These are phyloP conservation scores for Hyaloperonospora brassicae DNA, from an alignment of 352 stramenopile species.

Conservation along the genomic window DNA sequence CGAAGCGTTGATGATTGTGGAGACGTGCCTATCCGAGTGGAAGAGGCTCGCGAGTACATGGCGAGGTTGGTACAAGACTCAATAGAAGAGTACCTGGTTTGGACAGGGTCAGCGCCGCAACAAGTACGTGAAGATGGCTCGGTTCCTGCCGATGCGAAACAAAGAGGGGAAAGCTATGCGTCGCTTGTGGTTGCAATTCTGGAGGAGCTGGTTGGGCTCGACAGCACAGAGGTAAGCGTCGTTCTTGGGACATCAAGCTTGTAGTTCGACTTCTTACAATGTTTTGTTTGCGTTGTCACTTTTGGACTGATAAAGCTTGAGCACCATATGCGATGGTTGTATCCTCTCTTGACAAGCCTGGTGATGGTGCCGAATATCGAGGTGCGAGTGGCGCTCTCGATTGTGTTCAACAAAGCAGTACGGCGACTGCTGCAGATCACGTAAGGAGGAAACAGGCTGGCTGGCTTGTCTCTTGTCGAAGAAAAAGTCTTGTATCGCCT, in stretches of 20 bases:
- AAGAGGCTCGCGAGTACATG: slow-evolving; percentile 64
- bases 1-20: not conserved
- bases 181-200: slow-evolving; percentile 48
- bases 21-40: slow-evolving; percentile 22
- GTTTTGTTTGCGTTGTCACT: not conserved
- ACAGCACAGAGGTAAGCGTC: slow-evolving; percentile 41
- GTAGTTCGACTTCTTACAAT: not conserved
- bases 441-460: no score
- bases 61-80: slow-evolving; percentile 52
- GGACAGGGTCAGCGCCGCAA: slow-evolving; percentile 29
- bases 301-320: slow-evolving; percentile 33
- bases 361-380: slow-evolving; percentile 57
- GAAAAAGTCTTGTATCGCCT: no score
- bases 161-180: slow-evolving; percentile 49
- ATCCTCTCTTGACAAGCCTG: slow-evolving; percentile 65
- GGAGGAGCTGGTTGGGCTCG: slow-evolving; percentile 39
- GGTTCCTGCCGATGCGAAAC: slow-evolving; percentile 34
- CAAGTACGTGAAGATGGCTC: slow-evolving; percentile 13
- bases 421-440: slow-evolving; percentile 38
- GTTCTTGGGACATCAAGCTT: slow-evolving; percentile 1
- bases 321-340: slow-evolving; percentile 69
- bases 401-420: slow-evolving; percentile 61
- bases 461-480: no score
- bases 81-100: slow-evolving; percentile 58
- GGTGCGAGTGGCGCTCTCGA: slow-evolving; percentile 50